These are phyloP conservation scores for Trichoderma reesei DNA, from an alignment of 495 filamentous ascomycete genomes.

Conservation along the genomic window DNA sequence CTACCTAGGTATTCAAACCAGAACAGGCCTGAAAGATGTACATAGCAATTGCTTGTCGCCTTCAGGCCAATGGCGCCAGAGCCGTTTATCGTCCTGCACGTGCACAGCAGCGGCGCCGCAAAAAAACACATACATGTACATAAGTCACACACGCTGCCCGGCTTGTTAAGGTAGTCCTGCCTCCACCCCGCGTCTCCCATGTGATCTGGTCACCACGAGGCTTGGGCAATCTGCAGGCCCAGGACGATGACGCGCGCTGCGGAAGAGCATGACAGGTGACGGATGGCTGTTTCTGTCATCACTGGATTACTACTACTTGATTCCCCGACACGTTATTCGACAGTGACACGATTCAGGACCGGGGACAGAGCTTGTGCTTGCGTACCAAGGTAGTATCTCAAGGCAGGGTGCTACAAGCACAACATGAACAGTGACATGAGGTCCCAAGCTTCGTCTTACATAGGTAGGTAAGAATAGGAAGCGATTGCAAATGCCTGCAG, in stretches of 20 bases:
- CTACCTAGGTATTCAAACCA: neutral
- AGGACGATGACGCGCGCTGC: neutral
- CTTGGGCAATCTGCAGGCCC: neutral
- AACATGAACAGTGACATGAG: too few species aligned
- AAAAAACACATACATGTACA: neutral
- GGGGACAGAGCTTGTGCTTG: too few species aligned
- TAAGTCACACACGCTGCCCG: neutral
- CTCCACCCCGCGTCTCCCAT: neutral
- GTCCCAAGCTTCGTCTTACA: too few species aligned
- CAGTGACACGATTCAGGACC: too few species aligned
- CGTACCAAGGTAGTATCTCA: too few species aligned
- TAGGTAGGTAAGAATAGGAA: too few species aligned
- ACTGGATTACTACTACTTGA: too few species aligned
- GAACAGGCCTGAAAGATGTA: neutral
- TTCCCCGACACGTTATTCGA: too few species aligned
- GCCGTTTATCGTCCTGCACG: neutral
- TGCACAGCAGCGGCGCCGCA: neutral
- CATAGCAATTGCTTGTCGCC: neutral
- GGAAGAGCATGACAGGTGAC: neutral
- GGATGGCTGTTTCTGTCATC: neutral
- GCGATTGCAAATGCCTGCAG: too few species aligned
- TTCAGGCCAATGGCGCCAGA: neutral
- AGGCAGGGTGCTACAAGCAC: too few species aligned
- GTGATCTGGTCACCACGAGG: neutral
- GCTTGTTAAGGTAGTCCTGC: neutral